Evolutionary conservation across 306 rosid species (phyloP).

Genomic region (Rubus idaeus): DNA sequence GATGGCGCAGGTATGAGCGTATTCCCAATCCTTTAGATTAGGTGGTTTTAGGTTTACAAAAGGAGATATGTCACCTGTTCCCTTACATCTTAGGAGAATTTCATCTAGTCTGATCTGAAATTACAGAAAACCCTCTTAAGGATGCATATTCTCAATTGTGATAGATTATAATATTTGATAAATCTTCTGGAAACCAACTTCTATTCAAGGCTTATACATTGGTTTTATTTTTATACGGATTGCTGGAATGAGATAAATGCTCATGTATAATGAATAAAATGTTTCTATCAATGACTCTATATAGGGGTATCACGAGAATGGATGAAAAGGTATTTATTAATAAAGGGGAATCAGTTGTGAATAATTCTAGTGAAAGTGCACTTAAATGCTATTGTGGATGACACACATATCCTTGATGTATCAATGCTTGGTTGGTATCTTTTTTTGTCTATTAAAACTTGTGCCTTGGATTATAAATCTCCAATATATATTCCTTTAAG

Average conservation of each 20-base stretch:
- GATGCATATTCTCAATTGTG: not conserved
- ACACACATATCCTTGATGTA: too few relatives aligned
- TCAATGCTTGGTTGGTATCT: not conserved
- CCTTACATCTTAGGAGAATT: not conserved
- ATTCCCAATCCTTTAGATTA: not conserved
- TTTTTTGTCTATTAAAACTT: not conserved
- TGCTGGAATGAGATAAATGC: not conserved
- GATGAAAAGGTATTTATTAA: not conserved
- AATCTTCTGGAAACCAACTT: not conserved
- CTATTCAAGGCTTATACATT: too few relatives aligned
- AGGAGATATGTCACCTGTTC: not conserved
- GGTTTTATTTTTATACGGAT: too few relatives aligned
- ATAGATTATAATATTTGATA: not conserved
- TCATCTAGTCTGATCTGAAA: not conserved
- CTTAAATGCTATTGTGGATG: not conserved
- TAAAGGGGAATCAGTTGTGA: not conserved
- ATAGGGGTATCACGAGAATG: not conserved
- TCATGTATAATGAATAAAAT: not conserved
- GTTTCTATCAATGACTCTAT: too few relatives aligned
- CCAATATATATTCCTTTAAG: not conserved
- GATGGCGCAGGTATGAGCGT: conserved; percentile 93
- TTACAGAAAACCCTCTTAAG: not conserved
- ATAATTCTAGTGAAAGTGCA: not conserved
- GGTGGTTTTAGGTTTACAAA: not conserved
- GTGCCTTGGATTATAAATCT: not conserved